Base-by-base conservation (phyloP, 441 rosid genomes). In the Pelargonium hybrid region DNA sequence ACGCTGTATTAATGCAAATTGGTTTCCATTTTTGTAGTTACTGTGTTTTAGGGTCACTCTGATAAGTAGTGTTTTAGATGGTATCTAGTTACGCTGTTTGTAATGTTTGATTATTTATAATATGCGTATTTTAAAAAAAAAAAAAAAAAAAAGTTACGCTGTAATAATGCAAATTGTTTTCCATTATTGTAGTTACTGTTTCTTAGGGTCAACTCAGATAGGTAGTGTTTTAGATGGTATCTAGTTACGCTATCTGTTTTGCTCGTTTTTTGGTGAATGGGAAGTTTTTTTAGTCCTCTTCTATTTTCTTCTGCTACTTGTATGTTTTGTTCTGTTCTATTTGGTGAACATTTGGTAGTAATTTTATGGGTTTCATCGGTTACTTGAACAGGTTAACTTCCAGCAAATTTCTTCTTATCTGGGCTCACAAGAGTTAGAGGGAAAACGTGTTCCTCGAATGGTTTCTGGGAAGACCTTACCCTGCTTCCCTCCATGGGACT, bases 381-480 rank as follows among this genome's bases (percentile, higher is more conserved):
- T 7, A 31, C 15, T 66, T 83, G 73, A 75, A 64, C 89, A 95
- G 99, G 99, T 93, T 23, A 95, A 95, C 77, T 95, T 95, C 82
- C 99, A 95, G 81, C 99, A 92, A 83, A 95, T 95, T 76, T 95
- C 99, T 78, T 85, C 99, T 18, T 90, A 84, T 79, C 79, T 95
- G 85, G 99, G 99, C 68, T 97, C 92, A 84, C 99, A 95, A 87
- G 98, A 95, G 74, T 82, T 95, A 74, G 99, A 95, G 84, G 99
- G 99, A 23, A 95, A 91, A 84, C 85, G 99, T 75, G 98, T 92
- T 52, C 99, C 99, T 47, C 85, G 97, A 78, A 95, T 95, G 99
- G 95, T 92, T 69, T 95, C 99, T 70, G 98, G 99, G 77, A 95
- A 95, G 89, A 95, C 99, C 45, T 87, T 95, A 71, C 97, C 99